These are phyloP conservation scores for Colletotrichum melonis DNA, from an alignment of 2,329 filamentous ascomycete species.

Conservation along the genomic window DNA sequence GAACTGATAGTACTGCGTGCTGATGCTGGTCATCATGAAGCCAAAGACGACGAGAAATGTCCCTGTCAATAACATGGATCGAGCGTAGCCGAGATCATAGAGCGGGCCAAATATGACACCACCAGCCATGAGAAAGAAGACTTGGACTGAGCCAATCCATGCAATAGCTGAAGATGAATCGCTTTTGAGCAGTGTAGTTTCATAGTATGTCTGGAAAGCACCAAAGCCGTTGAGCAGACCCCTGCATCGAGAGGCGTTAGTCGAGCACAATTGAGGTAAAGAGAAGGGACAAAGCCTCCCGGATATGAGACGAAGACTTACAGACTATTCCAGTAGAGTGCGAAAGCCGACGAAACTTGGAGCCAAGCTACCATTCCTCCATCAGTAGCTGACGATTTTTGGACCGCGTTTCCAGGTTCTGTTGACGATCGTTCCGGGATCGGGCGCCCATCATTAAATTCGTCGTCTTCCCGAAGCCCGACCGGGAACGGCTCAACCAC, in stretches of 20 bases:
- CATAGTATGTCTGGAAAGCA: constrained; percentile 56
- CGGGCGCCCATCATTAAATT: background rate
- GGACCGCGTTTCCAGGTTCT: background rate
- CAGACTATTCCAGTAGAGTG: background rate
- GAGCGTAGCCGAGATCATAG: constrained; percentile 72
- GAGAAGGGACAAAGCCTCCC: background rate
- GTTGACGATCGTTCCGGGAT: background rate
- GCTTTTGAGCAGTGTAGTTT: constrained; percentile 40
- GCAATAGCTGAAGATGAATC: constrained; percentile 55
- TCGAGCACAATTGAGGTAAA: background rate
- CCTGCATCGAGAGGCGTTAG: constrained; percentile 55
- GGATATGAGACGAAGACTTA: background rate
- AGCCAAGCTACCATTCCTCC: background rate
- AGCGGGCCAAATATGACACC: constrained; percentile 70
- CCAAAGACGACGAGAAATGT: constrained; percentile 68
- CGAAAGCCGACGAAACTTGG: background rate
- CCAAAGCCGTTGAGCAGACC: constrained; percentile 33
- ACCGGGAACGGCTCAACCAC: background rate
- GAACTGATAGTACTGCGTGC: constrained; percentile 51
- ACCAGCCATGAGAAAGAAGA: constrained; percentile 63
- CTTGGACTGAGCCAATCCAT: constrained; percentile 70
- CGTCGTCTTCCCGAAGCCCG: background rate
- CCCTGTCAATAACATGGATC: constrained; percentile 62
- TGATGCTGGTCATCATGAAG: constrained; percentile 70
- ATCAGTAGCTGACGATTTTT: background rate